Evolutionary conservation across 495 filamentous ascomycete species (phyloP), one percentile per base, ranked within the genome.

Genomic region (Hypoxylon lenormandii): DNA sequence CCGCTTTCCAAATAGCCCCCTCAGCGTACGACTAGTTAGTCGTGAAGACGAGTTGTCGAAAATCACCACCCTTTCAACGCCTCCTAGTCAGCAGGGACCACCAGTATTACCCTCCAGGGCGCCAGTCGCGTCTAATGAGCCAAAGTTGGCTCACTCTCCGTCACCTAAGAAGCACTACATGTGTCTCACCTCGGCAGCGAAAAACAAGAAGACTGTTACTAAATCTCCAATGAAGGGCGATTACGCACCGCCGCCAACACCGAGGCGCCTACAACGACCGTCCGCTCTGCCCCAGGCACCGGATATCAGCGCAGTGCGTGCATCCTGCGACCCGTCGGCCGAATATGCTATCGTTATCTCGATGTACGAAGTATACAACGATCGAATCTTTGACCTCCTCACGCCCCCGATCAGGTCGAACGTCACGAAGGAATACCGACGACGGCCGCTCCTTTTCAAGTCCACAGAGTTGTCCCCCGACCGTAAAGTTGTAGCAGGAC

Each of bases 331-430:
- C 56, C 80, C 84, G 0, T 86, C 86, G 19, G 85, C 91, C 57
- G 93, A 97, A 64, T 97, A 97, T 72, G 89, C 93, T 4, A 88
- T 98, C 60, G 76, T 98, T 6, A 84, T 98, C 0, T 96, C 92
- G 15, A 98, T 98, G 95, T 98, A 97, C 78, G 96, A 98, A 78
- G 95, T 98, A 15, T 97, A 98, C 81, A 98, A 98, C 77, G 95
- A 98, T 77, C 89, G 94, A 11, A 97, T 98, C 53, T 98, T 95
- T 72, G 95, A 98, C 73, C 88, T 98, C 2, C 80, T 98, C 1
- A 89, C 91, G 0, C 82, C 84, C 0, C 79, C 84, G 10, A 72
- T 77, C 50, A 81, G 79, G 59, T 77, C 75, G 10, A 79, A 78
- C 15, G 77, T 78, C 5, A 85, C 79, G 42, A 94, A 94, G 76